These are phyloP conservation scores for Yarrowia galli DNA, from an alignment of 1,139 yeast species.

Conservation along the genomic window DNA sequence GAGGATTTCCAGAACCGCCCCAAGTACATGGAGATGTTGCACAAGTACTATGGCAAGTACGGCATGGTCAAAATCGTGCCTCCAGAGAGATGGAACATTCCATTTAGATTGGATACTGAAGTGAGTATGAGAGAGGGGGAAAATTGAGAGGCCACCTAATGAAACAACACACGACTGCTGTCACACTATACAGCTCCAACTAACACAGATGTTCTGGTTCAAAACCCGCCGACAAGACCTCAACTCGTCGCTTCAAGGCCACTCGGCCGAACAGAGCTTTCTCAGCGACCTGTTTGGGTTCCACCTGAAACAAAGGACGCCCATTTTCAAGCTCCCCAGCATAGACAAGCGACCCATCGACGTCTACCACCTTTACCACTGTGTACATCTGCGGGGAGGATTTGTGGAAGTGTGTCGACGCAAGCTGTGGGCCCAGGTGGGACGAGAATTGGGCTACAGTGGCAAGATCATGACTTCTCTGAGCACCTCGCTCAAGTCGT, in stretches of 20 bases:
- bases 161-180: too few species aligned
- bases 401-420: slow-evolving; percentile 52
- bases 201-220: slow-evolving; percentile 53
- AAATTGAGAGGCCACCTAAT: too few species aligned
- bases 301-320: slow-evolving; percentile 48
- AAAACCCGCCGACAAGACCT: slow-evolving; percentile 61
- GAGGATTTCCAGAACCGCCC: slow-evolving; percentile 59
- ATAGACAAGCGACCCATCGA: slow-evolving; percentile 53
- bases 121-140: slow-evolving; percentile 44
- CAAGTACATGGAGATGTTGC: slow-evolving; percentile 47
- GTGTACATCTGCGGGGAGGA: slow-evolving; percentile 53
- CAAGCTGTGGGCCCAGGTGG: slow-evolving; percentile 58
- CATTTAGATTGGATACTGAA: slow-evolving; percentile 59
- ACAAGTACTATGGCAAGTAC: slow-evolving; percentile 55
- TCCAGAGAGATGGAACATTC: slow-evolving; percentile 55
- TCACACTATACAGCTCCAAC: too few species aligned
- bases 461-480: slow-evolving; percentile 74
- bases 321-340: slow-evolving; percentile 49
- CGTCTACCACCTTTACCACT: slow-evolving; percentile 50
- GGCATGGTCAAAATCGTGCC: slow-evolving; percentile 80
- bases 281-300: slow-evolving; percentile 49
- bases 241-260: slow-evolving; percentile 51
- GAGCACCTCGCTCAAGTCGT: slow-evolving; percentile 69
- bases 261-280: slow-evolving; percentile 47
- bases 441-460: slow-evolving; percentile 77